Evolutionary conservation across 257 asterid genomes (phyloP).

Genomic region (Ligustrum vulgare): DNA sequence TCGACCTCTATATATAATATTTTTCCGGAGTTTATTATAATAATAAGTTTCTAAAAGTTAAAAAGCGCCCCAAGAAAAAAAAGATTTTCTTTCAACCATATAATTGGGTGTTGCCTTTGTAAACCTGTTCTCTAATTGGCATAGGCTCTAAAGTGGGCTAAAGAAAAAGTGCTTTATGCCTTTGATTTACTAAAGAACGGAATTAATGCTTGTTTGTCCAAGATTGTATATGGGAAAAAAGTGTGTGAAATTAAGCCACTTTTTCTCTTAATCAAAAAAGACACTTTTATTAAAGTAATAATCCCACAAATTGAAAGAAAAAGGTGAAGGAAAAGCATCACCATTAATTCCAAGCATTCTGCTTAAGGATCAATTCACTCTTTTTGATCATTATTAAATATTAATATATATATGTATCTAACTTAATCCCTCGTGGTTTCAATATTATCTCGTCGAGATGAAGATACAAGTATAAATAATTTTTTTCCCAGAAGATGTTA

Average conservation of each 20-base stretch:
- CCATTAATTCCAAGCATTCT: constrained; percentile 40
- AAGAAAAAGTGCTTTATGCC: constrained; percentile 41
- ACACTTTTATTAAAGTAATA: constrained; percentile 49
- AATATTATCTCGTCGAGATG: too few relatives aligned
- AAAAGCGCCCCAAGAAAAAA: background rate
- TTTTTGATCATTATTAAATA: too few relatives aligned
- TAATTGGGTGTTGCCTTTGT: background rate
- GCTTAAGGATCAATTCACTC: constrained; percentile 33
- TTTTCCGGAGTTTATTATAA: too few relatives aligned
- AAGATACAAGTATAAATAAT: too few relatives aligned
- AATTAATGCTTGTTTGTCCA: constrained; percentile 45
- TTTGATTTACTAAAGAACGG: constrained; percentile 49
- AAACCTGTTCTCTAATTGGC: background rate
- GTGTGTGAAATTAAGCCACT: constrained; percentile 39
- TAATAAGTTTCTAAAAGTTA: background rate
- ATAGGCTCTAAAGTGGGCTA: background rate
- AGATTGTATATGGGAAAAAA: constrained; percentile 16
- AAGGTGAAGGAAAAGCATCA: constrained; percentile 43
- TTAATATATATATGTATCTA: too few relatives aligned
- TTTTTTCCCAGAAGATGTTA: too few relatives aligned
- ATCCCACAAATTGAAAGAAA: constrained; percentile 18
- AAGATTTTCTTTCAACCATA: background rate
- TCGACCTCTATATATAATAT: background rate
- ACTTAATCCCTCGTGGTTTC: too few relatives aligned
- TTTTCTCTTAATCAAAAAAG: constrained; percentile 42